Evolutionary conservation across 331 rosid genomes (phyloP).

Genomic region (Saraca asoca): DNA sequence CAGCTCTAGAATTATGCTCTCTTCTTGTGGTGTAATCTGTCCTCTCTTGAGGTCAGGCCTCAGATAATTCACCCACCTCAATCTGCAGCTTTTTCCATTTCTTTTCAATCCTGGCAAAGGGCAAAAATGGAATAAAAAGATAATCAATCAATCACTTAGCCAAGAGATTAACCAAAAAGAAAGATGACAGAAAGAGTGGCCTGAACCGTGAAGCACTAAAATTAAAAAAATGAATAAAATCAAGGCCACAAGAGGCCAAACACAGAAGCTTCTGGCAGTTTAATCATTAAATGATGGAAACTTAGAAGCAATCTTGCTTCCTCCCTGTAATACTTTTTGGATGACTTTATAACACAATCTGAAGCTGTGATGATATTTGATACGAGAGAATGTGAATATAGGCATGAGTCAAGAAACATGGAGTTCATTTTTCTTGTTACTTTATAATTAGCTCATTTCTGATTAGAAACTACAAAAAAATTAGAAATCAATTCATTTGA

Average conservation of each 20-base stretch:
- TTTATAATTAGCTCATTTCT: no score
- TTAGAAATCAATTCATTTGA: no score
- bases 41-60: slow-evolving; percentile 97
- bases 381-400: no score
- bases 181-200: not conserved
- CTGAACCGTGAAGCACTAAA: slow-evolving; percentile 8
- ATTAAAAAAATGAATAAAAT: not conserved
- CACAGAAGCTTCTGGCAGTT: not conserved
- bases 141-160: slow-evolving; percentile 7
- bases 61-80: slow-evolving; percentile 96
- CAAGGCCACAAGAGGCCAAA: not conserved
- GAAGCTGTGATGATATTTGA: no score
- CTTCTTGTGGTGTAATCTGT: slow-evolving; percentile 92
- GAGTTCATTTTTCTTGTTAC: no score
- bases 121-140: not conserved
- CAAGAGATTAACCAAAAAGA: not conserved
- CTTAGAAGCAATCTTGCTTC: slow-evolving; percentile 3
- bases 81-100: slow-evolving; percentile 93
- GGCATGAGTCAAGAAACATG: no score
- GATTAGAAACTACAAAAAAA: no score
- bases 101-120: slow-evolving; percentile 70
- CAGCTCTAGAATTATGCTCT: slow-evolving; percentile 74
- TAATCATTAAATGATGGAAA: slow-evolving; percentile 1
- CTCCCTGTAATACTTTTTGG: not conserved
- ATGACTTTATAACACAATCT: no score